phyloP scores from a whole-genome alignment of 352 stramenopile species.

The Phytophthora fragariae region DNA sequence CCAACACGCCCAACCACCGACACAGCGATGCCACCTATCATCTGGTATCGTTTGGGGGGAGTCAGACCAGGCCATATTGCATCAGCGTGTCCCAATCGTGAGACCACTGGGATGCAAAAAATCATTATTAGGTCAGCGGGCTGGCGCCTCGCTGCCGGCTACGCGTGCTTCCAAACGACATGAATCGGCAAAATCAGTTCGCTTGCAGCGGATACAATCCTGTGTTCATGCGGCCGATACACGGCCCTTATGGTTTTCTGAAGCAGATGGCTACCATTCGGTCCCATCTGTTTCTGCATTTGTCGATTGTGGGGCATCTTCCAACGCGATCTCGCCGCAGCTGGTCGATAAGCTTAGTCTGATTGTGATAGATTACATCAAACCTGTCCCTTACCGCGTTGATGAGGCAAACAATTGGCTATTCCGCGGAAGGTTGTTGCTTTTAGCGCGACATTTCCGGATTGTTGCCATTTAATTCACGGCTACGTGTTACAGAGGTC shows the following conservation, averaged over 20 bases:
- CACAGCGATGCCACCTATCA: neutral
- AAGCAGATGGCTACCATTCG: neutral
- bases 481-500: neutral
- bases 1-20: too few species aligned
- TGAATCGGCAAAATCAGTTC: neutral
- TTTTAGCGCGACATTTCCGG: neutral
- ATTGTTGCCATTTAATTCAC: neutral
- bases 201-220: neutral
- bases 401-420: neutral
- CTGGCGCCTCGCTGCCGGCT: conserved; percentile 1
- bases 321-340: neutral
- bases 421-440: neutral
- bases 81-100: neutral
- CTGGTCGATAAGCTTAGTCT: neutral
- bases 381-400: neutral
- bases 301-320: neutral
- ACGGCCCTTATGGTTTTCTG: neutral
- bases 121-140: neutral
- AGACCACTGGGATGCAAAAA: neutral
- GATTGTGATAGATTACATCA: neutral
- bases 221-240: neutral
- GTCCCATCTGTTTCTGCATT: neutral
- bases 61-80: neutral
- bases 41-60: neutral
- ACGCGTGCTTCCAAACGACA: neutral